Evolutionary conservation across 2,329 filamentous ascomycete species (phyloP), one percentile per base, ranked within the genome.

Genomic region (Colletotrichum eleusines): DNA sequence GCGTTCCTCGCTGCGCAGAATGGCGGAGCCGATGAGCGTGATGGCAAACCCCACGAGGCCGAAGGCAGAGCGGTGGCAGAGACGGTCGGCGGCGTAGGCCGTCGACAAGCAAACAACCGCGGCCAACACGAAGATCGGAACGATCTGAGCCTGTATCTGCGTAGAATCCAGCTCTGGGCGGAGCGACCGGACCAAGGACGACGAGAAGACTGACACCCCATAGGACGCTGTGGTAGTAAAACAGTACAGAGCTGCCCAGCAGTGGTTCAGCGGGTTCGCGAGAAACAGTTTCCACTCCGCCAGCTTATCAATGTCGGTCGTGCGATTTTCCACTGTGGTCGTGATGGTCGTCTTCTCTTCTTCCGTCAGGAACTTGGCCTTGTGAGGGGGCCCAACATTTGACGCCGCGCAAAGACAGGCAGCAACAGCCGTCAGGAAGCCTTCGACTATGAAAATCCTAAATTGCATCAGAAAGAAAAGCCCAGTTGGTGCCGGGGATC

Each of bases 371-470:
- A 74, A 74, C 1, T 60, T 63, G 4, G 73, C 72, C 11, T 71
- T 74, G 3, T 66, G n/a, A 7, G 73, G 73, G 2, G 70, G 69
- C 6, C 73, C 70, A 14, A 73, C 58, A 20, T 72, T 69, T 1
- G 73, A 59, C 12, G 61, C 40, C 9, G 57, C 35, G 51, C 72
- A 74, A 5, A 66, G 16, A 78, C 78, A 53, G 78, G 74, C 70
- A 38, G 75, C 71, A 12, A 73, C 68, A 1, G 74, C 66, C 2
- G 77, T 79, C 20, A 78, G 67, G 5, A 73, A 67, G 23, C 66
- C 77, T 58, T 81, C 80, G 14, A 82, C 77, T 20, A 81, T 81
- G 38, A 82, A 82, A 23, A 80, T 81, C 78, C 75, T 73, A 26
- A 0, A n/a, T 12, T 5, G 6, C 40, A n/a, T 63, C 5, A 71